Conservation (phyloP, 1,284 basidiomycete genomes). For the Chondrostereum purpureum region DNA sequence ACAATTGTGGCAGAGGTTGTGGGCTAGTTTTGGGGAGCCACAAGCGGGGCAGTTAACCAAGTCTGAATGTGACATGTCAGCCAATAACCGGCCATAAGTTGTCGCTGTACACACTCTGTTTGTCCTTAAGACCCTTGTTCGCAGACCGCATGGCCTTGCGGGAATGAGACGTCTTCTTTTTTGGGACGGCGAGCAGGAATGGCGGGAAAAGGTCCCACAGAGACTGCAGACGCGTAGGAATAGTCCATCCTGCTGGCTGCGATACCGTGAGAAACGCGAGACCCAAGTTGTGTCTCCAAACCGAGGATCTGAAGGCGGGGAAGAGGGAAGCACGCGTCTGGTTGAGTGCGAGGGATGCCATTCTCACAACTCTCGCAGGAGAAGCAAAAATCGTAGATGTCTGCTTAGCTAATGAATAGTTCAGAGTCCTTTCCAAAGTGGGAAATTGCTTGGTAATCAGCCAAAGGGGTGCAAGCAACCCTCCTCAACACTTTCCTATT, state of each 20-base stretch:
- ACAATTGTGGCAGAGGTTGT: constrained; percentile 84
- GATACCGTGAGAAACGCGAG: constrained; percentile 22
- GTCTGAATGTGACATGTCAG: constrained; percentile 45
- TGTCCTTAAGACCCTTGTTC: constrained; percentile 94
- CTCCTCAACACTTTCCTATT: no score
- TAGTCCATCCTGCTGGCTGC: constrained; percentile 29
- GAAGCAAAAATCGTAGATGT: background rate
- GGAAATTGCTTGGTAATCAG: no score
- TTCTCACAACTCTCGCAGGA: constrained; percentile 13
- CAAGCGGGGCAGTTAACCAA: constrained; percentile 92
- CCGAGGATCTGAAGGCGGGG: constrained; percentile 8
- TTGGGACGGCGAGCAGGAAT: constrained; percentile 88
- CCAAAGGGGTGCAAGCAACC: no score
- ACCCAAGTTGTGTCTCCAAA: background rate
- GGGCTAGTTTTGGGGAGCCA: constrained; percentile 81
- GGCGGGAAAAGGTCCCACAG: constrained; percentile 82
- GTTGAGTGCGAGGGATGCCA: constrained; percentile 35
- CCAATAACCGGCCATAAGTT: background rate
- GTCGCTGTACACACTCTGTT: constrained; percentile 63
- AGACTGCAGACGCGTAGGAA: constrained; percentile 48
- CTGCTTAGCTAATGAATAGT: no score
- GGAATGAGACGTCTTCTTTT: constrained; percentile 91
- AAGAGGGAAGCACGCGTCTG: constrained; percentile 25
- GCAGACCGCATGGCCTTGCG: constrained; percentile 92
- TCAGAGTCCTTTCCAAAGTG: no score